A percentile compares a stretch with the other conserved stretches of the same genome.
Evolutionary conservation across 352 stramenopile species (phyloP).

Genomic region (Globisporangium mamillatum): DNA sequence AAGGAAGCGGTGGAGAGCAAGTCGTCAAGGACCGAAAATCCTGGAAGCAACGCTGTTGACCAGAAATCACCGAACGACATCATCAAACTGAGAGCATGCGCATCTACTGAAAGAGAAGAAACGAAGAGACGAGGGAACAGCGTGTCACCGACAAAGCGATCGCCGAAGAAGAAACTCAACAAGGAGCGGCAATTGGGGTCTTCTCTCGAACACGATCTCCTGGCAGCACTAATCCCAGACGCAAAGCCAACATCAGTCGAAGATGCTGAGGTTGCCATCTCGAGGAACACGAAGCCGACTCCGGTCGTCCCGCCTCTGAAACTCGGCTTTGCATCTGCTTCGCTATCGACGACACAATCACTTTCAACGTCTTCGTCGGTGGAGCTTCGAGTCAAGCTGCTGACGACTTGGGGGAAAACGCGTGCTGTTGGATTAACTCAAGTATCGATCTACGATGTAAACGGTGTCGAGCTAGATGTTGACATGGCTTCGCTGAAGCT

Average conservation of each 20-base stretch:
- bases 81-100: background rate
- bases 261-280: background rate
- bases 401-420: slow-evolving; percentile 69
- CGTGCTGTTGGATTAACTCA: slow-evolving; percentile 59
- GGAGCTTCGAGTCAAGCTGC: slow-evolving; percentile 61
- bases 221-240: background rate
- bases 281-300: background rate
- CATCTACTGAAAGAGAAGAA: background rate
- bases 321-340: slow-evolving; percentile 13
- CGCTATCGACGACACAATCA: background rate
- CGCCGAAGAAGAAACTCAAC: slow-evolving; percentile 9
- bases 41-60: background rate
- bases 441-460: slow-evolving; percentile 60
- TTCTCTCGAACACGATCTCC: background rate
- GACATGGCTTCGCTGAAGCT: slow-evolving; percentile 44
- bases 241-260: background rate
- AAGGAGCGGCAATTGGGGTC: background rate
- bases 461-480: slow-evolving; percentile 55
- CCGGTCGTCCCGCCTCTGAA: slow-evolving; percentile 29
- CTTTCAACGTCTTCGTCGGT: background rate
- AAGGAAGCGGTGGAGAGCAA: background rate
- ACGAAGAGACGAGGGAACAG: background rate
- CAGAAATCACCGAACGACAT: background rate
- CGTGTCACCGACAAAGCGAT: slow-evolving; percentile 11
- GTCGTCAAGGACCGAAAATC: background rate